Evolutionary conservation across 768 basidiomycete genomes (phyloP).

Genomic region (Macrolepiota albuminosa): DNA sequence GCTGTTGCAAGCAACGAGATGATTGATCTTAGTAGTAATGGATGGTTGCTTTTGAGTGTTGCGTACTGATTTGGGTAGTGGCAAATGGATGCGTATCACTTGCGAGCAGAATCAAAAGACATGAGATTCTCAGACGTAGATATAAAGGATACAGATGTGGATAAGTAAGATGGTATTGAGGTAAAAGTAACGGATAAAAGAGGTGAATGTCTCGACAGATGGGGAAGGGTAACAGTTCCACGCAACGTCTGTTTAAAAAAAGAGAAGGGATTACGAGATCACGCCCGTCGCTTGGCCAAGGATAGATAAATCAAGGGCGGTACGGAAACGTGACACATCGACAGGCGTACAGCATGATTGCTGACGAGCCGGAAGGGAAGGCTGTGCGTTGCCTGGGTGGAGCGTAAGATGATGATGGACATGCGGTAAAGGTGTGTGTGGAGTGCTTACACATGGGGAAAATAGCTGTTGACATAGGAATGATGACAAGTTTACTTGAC

Average conservation of each 20-base stretch:
- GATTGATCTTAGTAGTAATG: slow-evolving; percentile 36
- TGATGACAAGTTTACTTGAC: slow-evolving; percentile 43
- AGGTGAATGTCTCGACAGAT: neutral
- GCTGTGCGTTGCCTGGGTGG: slow-evolving; percentile 24
- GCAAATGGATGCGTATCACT: slow-evolving; percentile 52
- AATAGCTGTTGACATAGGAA: slow-evolving; percentile 2
- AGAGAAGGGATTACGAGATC: slow-evolving; percentile 28
- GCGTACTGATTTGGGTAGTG: no score
- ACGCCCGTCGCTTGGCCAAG: slow-evolving; percentile 65
- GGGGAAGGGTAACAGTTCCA: neutral
- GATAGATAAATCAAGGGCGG: slow-evolving; percentile 41
- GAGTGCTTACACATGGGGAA: slow-evolving; percentile 27
- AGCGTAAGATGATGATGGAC: neutral
- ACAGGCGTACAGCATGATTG: slow-evolving; percentile 33
- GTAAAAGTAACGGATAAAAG: neutral
- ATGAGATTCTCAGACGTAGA: neutral
- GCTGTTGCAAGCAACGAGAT: slow-evolving; percentile 13
- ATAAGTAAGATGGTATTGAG: neutral
- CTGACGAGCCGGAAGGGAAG: slow-evolving; percentile 31
- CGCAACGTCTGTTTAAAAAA: neutral
- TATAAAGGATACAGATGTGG: slow-evolving; percentile 8
- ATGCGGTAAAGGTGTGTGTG: neutral
- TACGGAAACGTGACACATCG: slow-evolving; percentile 63
- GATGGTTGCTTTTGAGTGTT: slow-evolving; percentile 36
- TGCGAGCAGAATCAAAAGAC: slow-evolving; percentile 11